Base-by-base conservation (phyloP, 805 yeast genomes). In the Debaryomyces prosopidis region DNA sequence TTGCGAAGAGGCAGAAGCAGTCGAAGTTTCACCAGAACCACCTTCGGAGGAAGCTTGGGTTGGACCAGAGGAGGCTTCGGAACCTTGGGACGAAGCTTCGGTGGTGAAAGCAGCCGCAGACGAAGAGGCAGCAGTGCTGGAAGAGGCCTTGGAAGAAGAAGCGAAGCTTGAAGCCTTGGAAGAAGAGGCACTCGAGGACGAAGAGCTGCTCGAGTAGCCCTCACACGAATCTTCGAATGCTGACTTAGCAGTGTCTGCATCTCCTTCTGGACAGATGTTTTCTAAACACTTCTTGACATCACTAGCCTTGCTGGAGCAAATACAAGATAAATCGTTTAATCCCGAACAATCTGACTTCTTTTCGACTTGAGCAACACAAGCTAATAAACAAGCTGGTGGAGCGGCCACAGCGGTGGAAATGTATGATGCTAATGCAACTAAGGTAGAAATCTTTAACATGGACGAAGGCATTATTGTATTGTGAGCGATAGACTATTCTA, bases 301-400 rank as follows among this genome's bases (percentile, higher is more conserved):
- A 48, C 68, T 47, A 52, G 77, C 68, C 56, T 86, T 81, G 44
- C 73, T 71, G 36, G 76, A 65, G 68, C 96, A 87, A 57, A 87
- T 68, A 75, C 96, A 89, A 36, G 69, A 57, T 53, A 88, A 72
- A 59, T 86, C 81, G 64, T 79, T 79, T 64, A 89, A 65, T 46
- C 82, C 72, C 47, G 70, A 54, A 68, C 94, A 87, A 39, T 70
- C 48, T 35, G 80, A 66, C 12, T 82, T 75, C 63, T 78, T 78
- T 50, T 77, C 73, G 45, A 86, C 91, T 58, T 80, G 76, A 46
- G 89, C 78, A 47, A 87, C 92, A 79, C 96, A 89, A 34, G 96
- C 95, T 65, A 90, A 75, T 54, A 90, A 71, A 75, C 96, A 90
- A 32, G 97, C 96, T 49, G 97, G 96, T 42, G 96, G 94, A 45